phyloP scores from a whole-genome alignment of 768 basidiomycete genomes.

The Lepiota brunneoincarnata region DNA sequence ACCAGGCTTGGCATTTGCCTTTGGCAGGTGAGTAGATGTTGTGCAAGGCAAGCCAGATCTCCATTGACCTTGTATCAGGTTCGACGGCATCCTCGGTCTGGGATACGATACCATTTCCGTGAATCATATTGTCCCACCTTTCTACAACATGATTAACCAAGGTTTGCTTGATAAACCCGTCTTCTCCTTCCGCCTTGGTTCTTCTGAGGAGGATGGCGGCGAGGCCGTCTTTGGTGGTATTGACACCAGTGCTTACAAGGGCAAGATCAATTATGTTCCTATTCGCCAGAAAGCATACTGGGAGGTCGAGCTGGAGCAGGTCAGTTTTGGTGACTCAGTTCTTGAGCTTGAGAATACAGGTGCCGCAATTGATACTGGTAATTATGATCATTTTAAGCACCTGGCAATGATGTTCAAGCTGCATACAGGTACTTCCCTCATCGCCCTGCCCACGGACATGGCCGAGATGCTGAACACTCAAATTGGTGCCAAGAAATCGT shows the following conservation, averaged over 20 bases:
- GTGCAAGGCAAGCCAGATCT: neutral
- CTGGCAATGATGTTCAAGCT: conserved; percentile 9
- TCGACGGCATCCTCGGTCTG: conserved; percentile 94
- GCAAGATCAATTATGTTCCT: conserved; percentile 83
- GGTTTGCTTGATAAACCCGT: conserved; percentile 80
- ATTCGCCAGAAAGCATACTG: conserved; percentile 95
- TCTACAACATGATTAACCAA: conserved; percentile 89
- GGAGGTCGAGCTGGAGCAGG: conserved; percentile 92
- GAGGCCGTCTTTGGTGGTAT: conserved; percentile 92
- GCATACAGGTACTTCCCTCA: conserved; percentile 79
- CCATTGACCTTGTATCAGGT: conserved; percentile 42
- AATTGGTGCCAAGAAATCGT: conserved; percentile 91
- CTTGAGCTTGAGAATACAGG: conserved; percentile 93
- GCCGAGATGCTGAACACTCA: conserved; percentile 97
- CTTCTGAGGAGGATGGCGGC: conserved; percentile 84
- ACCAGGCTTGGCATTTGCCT: conserved; percentile 96
- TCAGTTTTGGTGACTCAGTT: conserved; percentile 81
- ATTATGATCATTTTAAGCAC: conserved; percentile 5
- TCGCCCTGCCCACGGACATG: conserved; percentile 89
- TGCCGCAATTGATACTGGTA: conserved; percentile 88
- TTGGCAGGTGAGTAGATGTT: conserved; percentile 70
- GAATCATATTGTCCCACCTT: conserved; percentile 88
- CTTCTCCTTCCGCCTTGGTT: conserved; percentile 92
- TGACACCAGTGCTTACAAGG: conserved; percentile 72
- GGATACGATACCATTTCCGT: conserved; percentile 95